Evolutionary conservation across 495 filamentous ascomycete genomes (phyloP).

Genomic region (Hamigera avellanea): DNA sequence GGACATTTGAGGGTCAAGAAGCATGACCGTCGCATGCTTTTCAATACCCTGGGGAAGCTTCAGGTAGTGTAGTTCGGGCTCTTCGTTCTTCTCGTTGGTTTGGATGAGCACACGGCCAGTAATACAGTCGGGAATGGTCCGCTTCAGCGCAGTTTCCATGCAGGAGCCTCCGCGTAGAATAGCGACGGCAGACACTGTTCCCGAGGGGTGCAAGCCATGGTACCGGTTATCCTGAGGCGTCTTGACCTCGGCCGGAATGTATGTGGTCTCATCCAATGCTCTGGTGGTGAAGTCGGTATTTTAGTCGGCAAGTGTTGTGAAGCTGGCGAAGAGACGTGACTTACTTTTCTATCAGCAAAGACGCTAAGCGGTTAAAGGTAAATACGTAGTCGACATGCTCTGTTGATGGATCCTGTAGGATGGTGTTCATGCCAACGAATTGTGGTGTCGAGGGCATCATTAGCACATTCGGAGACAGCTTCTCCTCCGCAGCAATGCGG

Average conservation of each 20-base stretch:
- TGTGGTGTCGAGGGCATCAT: slow-evolving; percentile 65
- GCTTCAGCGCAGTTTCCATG: slow-evolving; percentile 75
- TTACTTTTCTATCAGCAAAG: slow-evolving; percentile 75
- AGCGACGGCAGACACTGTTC: slow-evolving; percentile 73
- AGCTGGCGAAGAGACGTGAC: too few relatives aligned
- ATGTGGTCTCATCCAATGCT: slow-evolving; percentile 61
- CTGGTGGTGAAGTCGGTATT: too few relatives aligned
- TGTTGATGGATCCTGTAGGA: slow-evolving; percentile 72
- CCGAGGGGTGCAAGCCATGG: slow-evolving; percentile 51
- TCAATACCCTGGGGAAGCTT: slow-evolving; percentile 61
- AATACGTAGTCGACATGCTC: slow-evolving; percentile 88
- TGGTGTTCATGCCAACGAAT: slow-evolving; percentile 76
- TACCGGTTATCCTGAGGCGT: slow-evolving; percentile 62
- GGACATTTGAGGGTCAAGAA: slow-evolving; percentile 90
- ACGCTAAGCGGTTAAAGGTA: slow-evolving; percentile 81
- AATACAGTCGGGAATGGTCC: slow-evolving; percentile 84
- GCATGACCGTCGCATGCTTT: slow-evolving; percentile 63
- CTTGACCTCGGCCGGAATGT: slow-evolving; percentile 43
- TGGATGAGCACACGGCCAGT: slow-evolving; percentile 86
- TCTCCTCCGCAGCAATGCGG: slow-evolving; percentile 50
- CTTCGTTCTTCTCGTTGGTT: slow-evolving; percentile 68
- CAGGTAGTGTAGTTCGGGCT: slow-evolving; percentile 84
- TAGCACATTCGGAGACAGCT: slow-evolving; percentile 60
- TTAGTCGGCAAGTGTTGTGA: too few relatives aligned
- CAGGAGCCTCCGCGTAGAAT: slow-evolving; percentile 78